These are phyloP conservation scores for Trapa incisa DNA, from an alignment of 345 rosid genomes.

Conservation along the genomic window DNA sequence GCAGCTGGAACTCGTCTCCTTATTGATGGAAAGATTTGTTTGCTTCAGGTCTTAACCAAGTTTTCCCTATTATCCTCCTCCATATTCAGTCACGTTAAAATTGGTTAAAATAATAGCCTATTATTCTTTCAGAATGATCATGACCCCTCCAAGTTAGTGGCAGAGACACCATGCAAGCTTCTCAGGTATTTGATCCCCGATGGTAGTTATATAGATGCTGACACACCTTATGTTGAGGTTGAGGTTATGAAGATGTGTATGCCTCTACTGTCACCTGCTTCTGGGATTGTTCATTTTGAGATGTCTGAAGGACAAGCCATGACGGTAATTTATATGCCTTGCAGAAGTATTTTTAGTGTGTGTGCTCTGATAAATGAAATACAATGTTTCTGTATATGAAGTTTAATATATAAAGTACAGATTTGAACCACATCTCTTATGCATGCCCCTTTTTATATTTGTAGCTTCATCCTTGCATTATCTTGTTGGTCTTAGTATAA, in stretches of 20 bases:
- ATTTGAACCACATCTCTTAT: background rate
- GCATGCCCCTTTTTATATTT: background rate
- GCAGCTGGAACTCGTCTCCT: slow-evolving; percentile 99
- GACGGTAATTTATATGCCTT: slow-evolving; percentile 49
- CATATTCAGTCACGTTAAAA: slow-evolving; percentile 3
- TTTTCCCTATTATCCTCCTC: slow-evolving; percentile 10
- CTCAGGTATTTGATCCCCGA: slow-evolving; percentile 82
- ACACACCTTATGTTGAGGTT: slow-evolving; percentile 91
- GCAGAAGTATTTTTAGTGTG: background rate
- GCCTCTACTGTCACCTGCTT: slow-evolving; percentile 99
- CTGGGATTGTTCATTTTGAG: slow-evolving; percentile 69
- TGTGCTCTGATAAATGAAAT: background rate
- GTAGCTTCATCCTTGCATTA: too few relatives aligned
- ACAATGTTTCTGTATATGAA: background rate
- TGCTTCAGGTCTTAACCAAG: slow-evolving; percentile 52
- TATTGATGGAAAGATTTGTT: slow-evolving; percentile 97
- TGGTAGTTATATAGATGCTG: slow-evolving; percentile 86
- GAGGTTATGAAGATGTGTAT: slow-evolving; percentile 99
- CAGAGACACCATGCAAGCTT: slow-evolving; percentile 99
- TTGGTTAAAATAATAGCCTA: slow-evolving; percentile 13
- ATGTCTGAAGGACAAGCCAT: slow-evolving; percentile 99
- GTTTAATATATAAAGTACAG: background rate
- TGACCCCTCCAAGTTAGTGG: slow-evolving; percentile 92
- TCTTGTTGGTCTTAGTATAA: background rate
- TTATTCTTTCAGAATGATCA: slow-evolving; percentile 64